Evolutionary conservation across 139 green algal genomes (phyloP), one percentile per base, ranked within the genome.

Genomic region (Yamagishiella unicocca): DNA sequence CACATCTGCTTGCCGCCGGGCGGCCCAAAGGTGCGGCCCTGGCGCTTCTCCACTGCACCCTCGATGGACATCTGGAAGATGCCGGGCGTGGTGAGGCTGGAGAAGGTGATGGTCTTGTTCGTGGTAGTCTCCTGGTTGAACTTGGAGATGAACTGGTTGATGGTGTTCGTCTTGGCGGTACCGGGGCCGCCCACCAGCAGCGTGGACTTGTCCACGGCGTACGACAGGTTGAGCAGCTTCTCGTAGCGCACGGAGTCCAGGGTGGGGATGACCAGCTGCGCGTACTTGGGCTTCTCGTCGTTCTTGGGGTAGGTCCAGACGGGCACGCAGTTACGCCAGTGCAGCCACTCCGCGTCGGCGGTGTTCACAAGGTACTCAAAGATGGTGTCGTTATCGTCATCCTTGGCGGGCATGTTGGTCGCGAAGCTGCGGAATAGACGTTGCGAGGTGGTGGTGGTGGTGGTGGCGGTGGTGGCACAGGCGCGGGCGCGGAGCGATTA

Each of bases 81-180:
- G 61, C 89, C 71, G 25, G 97, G 97, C 2, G 95, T 98, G 43
- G 97, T 99, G 62, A 99, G 93, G 62, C 82, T 96, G 45, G 95
- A 98, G 90, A 99, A 98, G 81, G 96, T 99, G 89, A 99, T 96
- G 43, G 95, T 97, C 92, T 99, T 98, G 83, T 84, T 74, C 71
- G 35, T 46, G 33, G 91, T 92, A 54, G 93, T 92, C 67, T 97
- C 95, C 8, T 91, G 89, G 88, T 94, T 91, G 75, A 97, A 95
- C 64, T 92, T 93, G 10, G 81, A 45, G 82, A 98, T 90, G 92
- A 98, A 99, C 91, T 97, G 94, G 62, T 96, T 96, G 88, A 98
- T 94, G 42, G 91, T 94, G 27, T 89, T 94, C 10, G 96, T 98
- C 93, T 99, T 99, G 91, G 96, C 97, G 2, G 97, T 99, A 25